These are phyloP conservation scores for Hypoxylon sp. DNA, from an alignment of 2,329 filamentous ascomycete genomes.

Conservation along the genomic window DNA sequence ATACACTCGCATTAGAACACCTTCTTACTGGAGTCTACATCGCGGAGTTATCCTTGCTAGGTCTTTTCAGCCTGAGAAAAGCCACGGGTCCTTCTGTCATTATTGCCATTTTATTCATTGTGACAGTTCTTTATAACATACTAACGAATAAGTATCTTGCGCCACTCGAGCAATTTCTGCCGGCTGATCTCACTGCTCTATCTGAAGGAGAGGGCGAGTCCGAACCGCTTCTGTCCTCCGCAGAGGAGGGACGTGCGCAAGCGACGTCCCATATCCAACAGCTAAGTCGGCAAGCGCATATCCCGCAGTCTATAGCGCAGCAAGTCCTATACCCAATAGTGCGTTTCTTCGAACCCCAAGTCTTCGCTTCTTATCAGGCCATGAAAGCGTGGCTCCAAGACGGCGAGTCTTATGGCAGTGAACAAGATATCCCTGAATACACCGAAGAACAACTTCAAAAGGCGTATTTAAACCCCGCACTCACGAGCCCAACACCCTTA, in stretches of 20 bases:
- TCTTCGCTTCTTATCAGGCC: constrained; percentile 49
- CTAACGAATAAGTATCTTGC: constrained; percentile 53
- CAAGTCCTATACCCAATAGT: constrained; percentile 48
- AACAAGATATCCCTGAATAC: constrained; percentile 46
- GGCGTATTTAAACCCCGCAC: constrained; percentile 53
- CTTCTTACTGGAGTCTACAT: constrained; percentile 80
- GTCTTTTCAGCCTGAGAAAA: constrained; percentile 74
- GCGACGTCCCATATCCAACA: constrained; percentile 45
- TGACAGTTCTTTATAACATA: constrained; percentile 73
- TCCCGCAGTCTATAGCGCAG: constrained; percentile 41
- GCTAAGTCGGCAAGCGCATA: constrained; percentile 42
- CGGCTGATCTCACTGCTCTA: constrained; percentile 44
- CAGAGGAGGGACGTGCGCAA: constrained; percentile 48
- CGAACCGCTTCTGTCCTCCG: constrained; percentile 48
- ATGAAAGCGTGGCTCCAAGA: constrained; percentile 50
- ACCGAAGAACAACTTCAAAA: constrained; percentile 49
- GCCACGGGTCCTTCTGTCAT: constrained; percentile 73
- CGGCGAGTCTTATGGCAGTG: constrained; percentile 38
- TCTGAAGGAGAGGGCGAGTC: constrained; percentile 46
- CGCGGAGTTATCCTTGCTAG: constrained; percentile 76
- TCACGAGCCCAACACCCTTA: constrained; percentile 64
- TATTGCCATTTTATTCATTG: constrained; percentile 72
- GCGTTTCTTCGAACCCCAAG: constrained; percentile 51
- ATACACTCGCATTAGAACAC: constrained; percentile 79
- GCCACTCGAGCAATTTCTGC: constrained; percentile 52